Base-by-base conservation (phyloP, 1,139 yeast species). In the Protomyces pachydermus region DNA sequence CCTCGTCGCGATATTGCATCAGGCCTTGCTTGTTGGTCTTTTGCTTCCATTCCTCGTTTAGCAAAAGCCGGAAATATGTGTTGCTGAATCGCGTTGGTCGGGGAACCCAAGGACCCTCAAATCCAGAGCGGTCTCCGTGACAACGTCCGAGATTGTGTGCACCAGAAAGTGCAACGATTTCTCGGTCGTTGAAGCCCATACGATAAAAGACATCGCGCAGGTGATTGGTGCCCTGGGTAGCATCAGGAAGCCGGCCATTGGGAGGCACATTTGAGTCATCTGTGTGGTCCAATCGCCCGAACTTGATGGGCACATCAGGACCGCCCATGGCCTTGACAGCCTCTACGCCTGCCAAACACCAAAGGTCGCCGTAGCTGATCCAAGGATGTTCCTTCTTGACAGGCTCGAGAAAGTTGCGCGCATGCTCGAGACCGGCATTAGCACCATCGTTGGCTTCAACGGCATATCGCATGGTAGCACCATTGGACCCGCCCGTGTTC, bases 51-150 rank as follows among this genome's bases (percentile, higher is more conserved):
- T 83, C 79, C 69, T 84, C 87, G 71, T 83, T 81, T 69, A 88
- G 75, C 70, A 90, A 80, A 71, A 87, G 80, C 64, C 79, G 84
- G 77, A 75, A 90, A 76, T 87, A 90, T 70, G 87, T 93, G 75
- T 89, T 90, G 70, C 93, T 85, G 75, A 90, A 87, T 74, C 81
- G 78, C 69, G 89, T 89, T 71, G 88, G 87, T 8, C 91, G 84
- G 67, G 88, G 89, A 65, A 91, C 91, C 97, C 97, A 90, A 65
- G 96, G 95, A 56, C 96, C 96, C 67, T 87, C 93, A 74, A 76
- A 90, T 3, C 96, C 96, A 23, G 78, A 73, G 54, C 76, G 71
- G 57, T 75, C 73, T 51, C 72, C 70, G 76, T 89, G 96, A 73
- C 96, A 88, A 67, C 81, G 77, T 14, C 65, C 62, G 42, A 39